Base-by-base conservation (phyloP, 139 green algal genomes). In the Pleodorina starrii region DNA sequence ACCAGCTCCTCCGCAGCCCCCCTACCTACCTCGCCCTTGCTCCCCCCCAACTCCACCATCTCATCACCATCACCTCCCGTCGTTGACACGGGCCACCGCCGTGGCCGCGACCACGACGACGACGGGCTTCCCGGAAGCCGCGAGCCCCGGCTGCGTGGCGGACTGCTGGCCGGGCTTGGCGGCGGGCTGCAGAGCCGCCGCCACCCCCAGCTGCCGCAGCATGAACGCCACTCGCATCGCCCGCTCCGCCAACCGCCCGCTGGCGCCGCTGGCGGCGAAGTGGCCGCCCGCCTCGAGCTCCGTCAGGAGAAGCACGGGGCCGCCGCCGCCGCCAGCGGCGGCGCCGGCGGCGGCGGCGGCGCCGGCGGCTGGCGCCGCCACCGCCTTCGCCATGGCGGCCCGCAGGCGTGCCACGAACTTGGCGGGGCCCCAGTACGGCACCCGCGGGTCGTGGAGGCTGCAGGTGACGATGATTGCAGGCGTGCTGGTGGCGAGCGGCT, bases 161-260 rank as follows among this genome's bases (percentile, higher is more conserved):
- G n/a, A n/a, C n/a, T n/a, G n/a, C n/a, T n/a, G n/a, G n/a, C n/a
- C n/a, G n/a, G n/a, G n/a, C n/a, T n/a, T n/a, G n/a, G n/a, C n/a
- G n/a, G n/a, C n/a, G n/a, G n/a, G n/a, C n/a, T n/a, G n/a, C n/a
- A n/a, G n/a, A n/a, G n/a, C 63, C 63, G 35, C 27, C 14, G 16
- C 63, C 63, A 19, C 35, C 63, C 35, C 35, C 27, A 74, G 38
- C 57, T 75, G 36, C 35, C 38, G 23, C 87, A 97, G 85, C 68
- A 97, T 63, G 78, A 97, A 96, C 0, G 94, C 94, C 36, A 90
- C 76, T 81, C 98, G 95, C 60, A 94, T 59, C 1, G 95, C 90
- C 14, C 72, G 36, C 38, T 94, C 89, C 46, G 44, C 76, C 76
- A 93, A 73, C 36, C 79, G 43, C 10, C 66, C 93, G 71, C 94